phyloP scores from a whole-genome alignment of 2,329 filamentous ascomycete species.

The Claviceps purpurea region DNA sequence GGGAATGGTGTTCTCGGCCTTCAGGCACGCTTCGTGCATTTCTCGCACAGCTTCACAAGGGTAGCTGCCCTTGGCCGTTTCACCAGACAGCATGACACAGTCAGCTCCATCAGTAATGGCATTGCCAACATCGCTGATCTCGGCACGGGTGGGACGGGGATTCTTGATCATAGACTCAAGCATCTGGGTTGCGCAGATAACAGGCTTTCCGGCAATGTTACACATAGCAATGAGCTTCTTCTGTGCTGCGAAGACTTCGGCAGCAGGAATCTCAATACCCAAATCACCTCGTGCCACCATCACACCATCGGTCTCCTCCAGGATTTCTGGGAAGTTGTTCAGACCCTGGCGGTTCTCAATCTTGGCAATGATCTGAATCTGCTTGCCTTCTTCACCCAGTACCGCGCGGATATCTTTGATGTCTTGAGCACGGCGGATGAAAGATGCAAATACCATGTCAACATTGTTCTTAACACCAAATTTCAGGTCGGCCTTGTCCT shows the following conservation, averaged over 20 bases:
- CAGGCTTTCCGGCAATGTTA: constrained; percentile 97
- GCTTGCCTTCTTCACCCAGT: constrained; percentile 79
- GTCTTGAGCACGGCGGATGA: constrained; percentile 89
- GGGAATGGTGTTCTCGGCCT: constrained; percentile 93
- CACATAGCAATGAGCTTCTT: constrained; percentile 99
- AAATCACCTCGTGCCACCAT: constrained; percentile 97
- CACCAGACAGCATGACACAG: constrained; percentile 98
- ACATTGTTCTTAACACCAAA: constrained; percentile 98
- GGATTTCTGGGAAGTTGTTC: constrained; percentile 98
- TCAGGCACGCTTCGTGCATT: constrained; percentile 97
- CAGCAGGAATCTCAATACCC: constrained; percentile 95
- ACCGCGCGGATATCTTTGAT: constrained; percentile 86
- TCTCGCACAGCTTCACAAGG: constrained; percentile 82
- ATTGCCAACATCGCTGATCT: constrained; percentile 97
- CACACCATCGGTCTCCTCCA: constrained; percentile 92
- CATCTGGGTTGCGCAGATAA: constrained; percentile 99
- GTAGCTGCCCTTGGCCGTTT: constrained; percentile 97
- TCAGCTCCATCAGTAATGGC: constrained; percentile 95
- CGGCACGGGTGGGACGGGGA: constrained; percentile 90
- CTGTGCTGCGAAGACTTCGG: constrained; percentile 97
- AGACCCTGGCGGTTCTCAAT: constrained; percentile 99
- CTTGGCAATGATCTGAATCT: constrained; percentile 99
- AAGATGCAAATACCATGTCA: constrained; percentile 98
- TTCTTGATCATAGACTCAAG: constrained; percentile 99
- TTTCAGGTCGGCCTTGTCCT: constrained; percentile 85